Base-by-base conservation (phyloP, 306 rosid species). In the Rosa persica region DNA sequence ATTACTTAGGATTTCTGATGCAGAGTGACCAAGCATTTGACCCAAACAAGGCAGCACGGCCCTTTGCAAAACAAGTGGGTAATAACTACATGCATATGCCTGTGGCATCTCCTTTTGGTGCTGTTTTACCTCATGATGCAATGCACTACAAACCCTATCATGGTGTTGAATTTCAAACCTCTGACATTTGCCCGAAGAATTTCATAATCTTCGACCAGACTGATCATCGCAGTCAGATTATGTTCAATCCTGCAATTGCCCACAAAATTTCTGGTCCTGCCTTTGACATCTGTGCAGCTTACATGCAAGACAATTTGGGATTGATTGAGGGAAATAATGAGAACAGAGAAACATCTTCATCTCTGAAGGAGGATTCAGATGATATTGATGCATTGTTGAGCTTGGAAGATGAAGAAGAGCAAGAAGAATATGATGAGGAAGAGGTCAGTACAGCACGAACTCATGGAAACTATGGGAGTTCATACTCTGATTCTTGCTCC, bases 361-460 rank as follows among this genome's bases (percentile, higher is more conserved):
- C 90, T 73, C 78, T 89, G 52, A 86, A 85, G 77, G 98, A 92
- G 84, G 96, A 94, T 76, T 80, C 93, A 48, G 86, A 84, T 74
- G 97, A 89, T 80, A 94, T 94, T 17, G 92, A 92, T 83, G 98
- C 98, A 40, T 76, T 94, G 85, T 69, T 94, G 90, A 94, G 98
- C 91, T 84, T 90, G 83, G 98, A 91, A 81, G 85, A 79, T 44
- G 89, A 92, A 40, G 91, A 92, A 36, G 98, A 90, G 42, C 74
- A 82, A 70, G 92, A 88, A 43, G 92, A 88, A 74, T 78, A 77
- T 36, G 98, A 90, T 47, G 98, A 90, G 46, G 96, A 93, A 81
- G 98, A 89, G 79, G 82, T 90, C 76, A 92, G 97, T 90, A 92
- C 98, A 2, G 98, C 97, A n/a, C 89, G 96, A 72, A 89, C 94